Base-by-base conservation (phyloP, 371 early-diverging fungal genomes). In the Rhizopus delemar region DNA sequence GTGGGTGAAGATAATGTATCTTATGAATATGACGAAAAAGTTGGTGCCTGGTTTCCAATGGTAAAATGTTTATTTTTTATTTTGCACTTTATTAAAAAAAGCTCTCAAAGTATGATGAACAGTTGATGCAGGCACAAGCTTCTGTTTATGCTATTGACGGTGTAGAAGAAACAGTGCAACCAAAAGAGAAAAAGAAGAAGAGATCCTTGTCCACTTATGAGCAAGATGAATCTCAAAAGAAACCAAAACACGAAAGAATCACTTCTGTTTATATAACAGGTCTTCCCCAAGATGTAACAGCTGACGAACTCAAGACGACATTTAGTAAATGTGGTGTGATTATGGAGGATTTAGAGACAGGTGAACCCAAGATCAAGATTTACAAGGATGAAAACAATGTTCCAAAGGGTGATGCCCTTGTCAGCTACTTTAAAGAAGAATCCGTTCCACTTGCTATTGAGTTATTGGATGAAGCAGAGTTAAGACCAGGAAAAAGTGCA, bases 321-420 rank as follows among this genome's bases (percentile, higher is more conserved):
- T 97, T 96, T 71, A 80, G 82, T 38, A 95, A 94, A 65, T 95
- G 86, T 59, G 98, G 97, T 31, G 83, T 96, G 3, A 86, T 97
- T 35, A 87, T 93, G 90, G 92, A 93, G 51, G 96, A 93, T 66
- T 56, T 89, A 3, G 64, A 73, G 5, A 84, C 88, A 22, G 86
- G 90, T 5, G 73, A 85, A 60, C 94, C 96, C n/a, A 87, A 87
- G 51, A 92, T 97, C 62, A 97, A 96, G 67, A 65, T 97, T 29
- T 97, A 97, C 68, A 80, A 74, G 15, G 83, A 94, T 45, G 74
- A 76, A 7, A 78, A 88, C 8, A 89, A 86, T 11, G 58, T 63
- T 4, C 69, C 81, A 41, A 96, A 95, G 66, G 98, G 97, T 1
- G 98, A 97, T 66, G 97, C 90, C 0, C 73, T 96, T 11, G 88